Evolutionary conservation across 2,329 filamentous ascomycete genomes (phyloP).

Genomic region (Monosporascus ibericus): DNA sequence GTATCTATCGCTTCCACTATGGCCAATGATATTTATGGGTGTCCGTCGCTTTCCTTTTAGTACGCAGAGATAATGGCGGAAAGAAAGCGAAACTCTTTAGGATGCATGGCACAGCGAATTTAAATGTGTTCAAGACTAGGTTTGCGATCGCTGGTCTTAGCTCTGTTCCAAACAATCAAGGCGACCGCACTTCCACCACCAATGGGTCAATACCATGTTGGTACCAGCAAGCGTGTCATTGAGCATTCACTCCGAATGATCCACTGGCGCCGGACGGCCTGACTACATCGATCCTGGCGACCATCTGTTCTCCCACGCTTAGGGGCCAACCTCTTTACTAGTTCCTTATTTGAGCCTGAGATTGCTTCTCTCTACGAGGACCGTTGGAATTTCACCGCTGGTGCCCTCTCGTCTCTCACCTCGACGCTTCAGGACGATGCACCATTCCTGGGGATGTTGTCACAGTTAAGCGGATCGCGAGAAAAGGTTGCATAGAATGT

Average conservation of each 20-base stretch:
- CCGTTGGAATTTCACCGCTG: neutral
- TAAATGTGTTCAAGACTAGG: no score
- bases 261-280: slow-evolving; percentile 8
- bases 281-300: slow-evolving; percentile 9
- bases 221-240: slow-evolving; percentile 4
- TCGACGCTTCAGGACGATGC: neutral
- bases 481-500: no score
- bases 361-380: slow-evolving; percentile 3
- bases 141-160: no score
- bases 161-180: no score
- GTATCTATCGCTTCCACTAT: no score
- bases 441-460: slow-evolving; percentile 2
- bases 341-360: slow-evolving; percentile 1
- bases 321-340: neutral
- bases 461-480: no score
- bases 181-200: neutral
- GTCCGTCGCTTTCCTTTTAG: no score
- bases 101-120: no score
- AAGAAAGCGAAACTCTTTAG: no score
- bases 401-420: slow-evolving; percentile 1
- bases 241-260: slow-evolving; percentile 3
- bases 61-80: no score
- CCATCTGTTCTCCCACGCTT: slow-evolving; percentile 9
- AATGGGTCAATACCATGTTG: slow-evolving; percentile 5
- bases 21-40: no score